Evolutionary conservation across 805 yeast species (phyloP), one percentile per base, ranked within the genome.

Genomic region (Starmera quercuum): DNA sequence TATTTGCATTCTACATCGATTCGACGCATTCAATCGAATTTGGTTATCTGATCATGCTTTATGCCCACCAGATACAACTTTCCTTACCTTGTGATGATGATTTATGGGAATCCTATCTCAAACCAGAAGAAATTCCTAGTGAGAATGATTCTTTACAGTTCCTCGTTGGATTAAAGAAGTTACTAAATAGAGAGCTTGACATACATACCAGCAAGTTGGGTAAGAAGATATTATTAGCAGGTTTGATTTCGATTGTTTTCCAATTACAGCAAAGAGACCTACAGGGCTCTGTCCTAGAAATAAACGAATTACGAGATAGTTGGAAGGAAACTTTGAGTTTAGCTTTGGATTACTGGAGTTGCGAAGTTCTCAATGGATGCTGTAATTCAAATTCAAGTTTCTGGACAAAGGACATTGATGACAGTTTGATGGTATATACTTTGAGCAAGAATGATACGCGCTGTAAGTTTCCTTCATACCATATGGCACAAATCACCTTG

Each of bases 1-100:
- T 78, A 38, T 75, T 83, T 75, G 86, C 94, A 11, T 86, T 85
- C 52, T 81, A 80, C 51, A 64, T 82, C 47, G 95, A 85, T 56
- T 77, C 82, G 2, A 69, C 79, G 3, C 94, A 86, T 59, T 82
- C 86, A 25, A 73, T 81, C 12, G 70, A 83, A 31, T 84, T 81
- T 54, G 82, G 94, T 6, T 95, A 85, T 56, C 73, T 80, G 37
- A 61, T 73, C 46, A 51, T 68, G 22, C 54, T 77, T 30, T 69
- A 73, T 18, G 66, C 75, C 7, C 81, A 77, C 47, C 84, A 78
- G 46, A 63, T 78, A 29, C 77, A 78, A 40, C 50, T 78, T 43
- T 63, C 73, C 4, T 53, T 78, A 58, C 85, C 84, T 2, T 78
- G 82, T 44, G 72, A 73, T 34, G 85, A 78, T 44, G 65, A 58